Evolutionary conservation across 805 yeast species (phyloP).

Genomic region (Teunomyces panamensis): DNA sequence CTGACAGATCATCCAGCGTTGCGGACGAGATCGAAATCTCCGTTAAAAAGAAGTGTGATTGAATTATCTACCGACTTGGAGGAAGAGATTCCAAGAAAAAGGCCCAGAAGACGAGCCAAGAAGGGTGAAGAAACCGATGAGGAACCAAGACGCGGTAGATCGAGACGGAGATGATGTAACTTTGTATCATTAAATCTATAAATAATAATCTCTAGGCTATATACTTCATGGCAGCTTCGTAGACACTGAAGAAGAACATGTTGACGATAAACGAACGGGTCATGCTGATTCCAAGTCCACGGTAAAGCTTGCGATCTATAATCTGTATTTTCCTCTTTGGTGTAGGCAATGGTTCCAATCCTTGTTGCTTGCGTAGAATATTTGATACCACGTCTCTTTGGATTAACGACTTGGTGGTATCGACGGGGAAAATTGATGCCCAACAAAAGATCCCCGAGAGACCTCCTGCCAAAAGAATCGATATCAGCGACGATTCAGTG

Average conservation of each 20-base stretch:
- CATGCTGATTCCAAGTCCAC: constrained; percentile 60
- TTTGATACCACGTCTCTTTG: constrained; percentile 74
- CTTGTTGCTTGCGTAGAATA: constrained; percentile 51
- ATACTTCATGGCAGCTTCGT: constrained; percentile 64
- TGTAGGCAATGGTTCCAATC: constrained; percentile 41
- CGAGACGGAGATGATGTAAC: background rate
- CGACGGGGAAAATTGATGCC: constrained; percentile 75
- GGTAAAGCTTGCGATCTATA: constrained; percentile 50
- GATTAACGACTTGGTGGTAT: constrained; percentile 71
- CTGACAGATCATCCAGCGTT: constrained; percentile 24
- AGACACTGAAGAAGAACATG: constrained; percentile 70
- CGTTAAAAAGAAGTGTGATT: constrained; percentile 24
- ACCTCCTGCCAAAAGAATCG: constrained; percentile 64
- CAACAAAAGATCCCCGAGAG: constrained; percentile 73
- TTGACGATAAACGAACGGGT: constrained; percentile 70
- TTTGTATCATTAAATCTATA: background rate
- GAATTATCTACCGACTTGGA: constrained; percentile 13
- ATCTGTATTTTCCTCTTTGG: constrained; percentile 27
- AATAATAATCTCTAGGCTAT: constrained; percentile 17
- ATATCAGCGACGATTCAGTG: constrained; percentile 25
- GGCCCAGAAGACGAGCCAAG: constrained; percentile 6
- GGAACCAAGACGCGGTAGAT: background rate
- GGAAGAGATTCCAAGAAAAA: constrained; percentile 8
- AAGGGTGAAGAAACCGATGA: background rate
- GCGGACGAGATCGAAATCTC: constrained; percentile 36